phyloP scores from a whole-genome alignment of 371 early-diverging fungal genomes.

The Rozella allomycis region DNA sequence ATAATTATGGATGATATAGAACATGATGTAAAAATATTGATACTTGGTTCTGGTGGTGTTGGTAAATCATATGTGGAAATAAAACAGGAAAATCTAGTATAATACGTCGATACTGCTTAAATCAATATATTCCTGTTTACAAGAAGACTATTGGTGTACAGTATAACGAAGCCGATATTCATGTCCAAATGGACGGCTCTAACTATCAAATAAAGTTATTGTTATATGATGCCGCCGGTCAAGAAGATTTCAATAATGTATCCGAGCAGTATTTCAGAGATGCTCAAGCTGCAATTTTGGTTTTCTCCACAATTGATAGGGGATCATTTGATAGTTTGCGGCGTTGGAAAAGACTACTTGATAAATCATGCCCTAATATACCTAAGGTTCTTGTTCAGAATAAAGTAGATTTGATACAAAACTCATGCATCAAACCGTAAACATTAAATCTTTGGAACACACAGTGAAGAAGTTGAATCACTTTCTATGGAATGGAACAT shows the following conservation, averaged over 20 bases:
- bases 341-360: conserved; percentile 6
- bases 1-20: conserved; percentile 4
- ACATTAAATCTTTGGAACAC: too few relatives aligned
- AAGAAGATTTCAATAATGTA: conserved; percentile 8
- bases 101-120: conserved; percentile 6
- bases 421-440: too few relatives aligned
- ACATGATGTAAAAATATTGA: conserved; percentile 4
- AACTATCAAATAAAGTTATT: conserved; percentile 3
- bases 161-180: conserved; percentile 6
- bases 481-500: too few relatives aligned
- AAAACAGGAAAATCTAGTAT: conserved; percentile 9
- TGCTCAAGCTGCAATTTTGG: conserved; percentile 5
- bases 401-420: conserved; percentile 8
- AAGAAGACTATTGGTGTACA: conserved; percentile 12
- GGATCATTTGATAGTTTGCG: conserved; percentile 5
- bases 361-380: background rate
- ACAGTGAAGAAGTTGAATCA: too few relatives aligned
- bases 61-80: too few relatives aligned
- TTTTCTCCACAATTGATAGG: conserved; percentile 8
- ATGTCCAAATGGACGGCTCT: conserved; percentile 1
- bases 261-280: conserved; percentile 7
- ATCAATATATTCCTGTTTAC: conserved; percentile 6
- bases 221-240: conserved; percentile 11
- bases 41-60: conserved; percentile 8
- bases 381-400: conserved; percentile 7